phyloP scores from a whole-genome alignment of 1,139 yeast genomes.

The Taiozyma sp. region DNA sequence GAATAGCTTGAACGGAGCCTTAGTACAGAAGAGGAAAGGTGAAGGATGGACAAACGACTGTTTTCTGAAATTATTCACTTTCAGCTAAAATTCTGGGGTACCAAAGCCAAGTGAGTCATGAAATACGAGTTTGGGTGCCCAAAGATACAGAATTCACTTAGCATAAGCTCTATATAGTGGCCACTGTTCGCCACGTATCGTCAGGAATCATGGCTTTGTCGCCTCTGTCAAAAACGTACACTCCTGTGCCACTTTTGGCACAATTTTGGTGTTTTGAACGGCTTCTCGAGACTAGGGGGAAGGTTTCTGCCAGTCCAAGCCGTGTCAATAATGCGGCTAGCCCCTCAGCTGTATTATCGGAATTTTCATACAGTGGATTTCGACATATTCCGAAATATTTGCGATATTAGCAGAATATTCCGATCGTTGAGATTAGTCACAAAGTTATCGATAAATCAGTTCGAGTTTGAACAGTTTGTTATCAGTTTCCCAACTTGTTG shows the following conservation, averaged over 20 bases:
- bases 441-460: not conserved
- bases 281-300: not conserved
- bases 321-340: not conserved
- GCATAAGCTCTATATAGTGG: too few relatives aligned
- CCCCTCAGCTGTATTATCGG: not conserved
- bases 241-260: not conserved
- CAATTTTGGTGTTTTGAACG: too few relatives aligned
- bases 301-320: not conserved
- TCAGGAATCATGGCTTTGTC: not conserved
- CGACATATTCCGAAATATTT: not conserved
- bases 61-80: not conserved
- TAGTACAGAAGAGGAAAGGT: not conserved
- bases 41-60: not conserved
- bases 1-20: not conserved
- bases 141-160: not conserved
- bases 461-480: not conserved
- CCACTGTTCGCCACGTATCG: not conserved
- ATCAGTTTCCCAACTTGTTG: not conserved
- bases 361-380: too few relatives aligned
- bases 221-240: not conserved
- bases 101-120: not conserved
- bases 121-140: not conserved
- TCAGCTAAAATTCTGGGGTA: not conserved
- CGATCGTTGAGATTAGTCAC: not conserved
- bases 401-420: not conserved